These are phyloP conservation scores for Emmonsia crescens DNA, from an alignment of 2,329 filamentous ascomycete genomes.

Conservation along the genomic window DNA sequence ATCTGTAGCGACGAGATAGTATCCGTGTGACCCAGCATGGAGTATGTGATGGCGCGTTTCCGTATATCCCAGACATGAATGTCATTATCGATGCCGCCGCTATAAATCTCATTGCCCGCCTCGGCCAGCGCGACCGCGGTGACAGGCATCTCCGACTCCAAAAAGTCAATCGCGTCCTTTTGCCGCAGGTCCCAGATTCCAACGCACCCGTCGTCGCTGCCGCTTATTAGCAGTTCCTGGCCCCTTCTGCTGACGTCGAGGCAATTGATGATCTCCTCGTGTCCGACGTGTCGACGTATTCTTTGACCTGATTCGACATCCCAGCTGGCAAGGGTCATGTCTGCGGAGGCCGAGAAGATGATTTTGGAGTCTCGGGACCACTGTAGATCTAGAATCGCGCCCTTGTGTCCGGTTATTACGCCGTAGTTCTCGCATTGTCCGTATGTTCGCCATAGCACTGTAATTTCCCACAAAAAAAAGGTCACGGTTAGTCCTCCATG, in stretches of 20 bases:
- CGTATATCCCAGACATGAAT: constrained; percentile 96
- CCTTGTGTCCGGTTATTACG: constrained; percentile 75
- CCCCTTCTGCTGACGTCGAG: constrained; percentile 81
- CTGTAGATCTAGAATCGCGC: constrained; percentile 81
- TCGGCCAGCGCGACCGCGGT: constrained; percentile 87
- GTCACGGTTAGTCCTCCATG: neutral
- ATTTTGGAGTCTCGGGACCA: constrained; percentile 94
- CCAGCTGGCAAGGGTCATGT: constrained; percentile 90
- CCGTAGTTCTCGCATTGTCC: constrained; percentile 94
- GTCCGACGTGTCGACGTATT: constrained; percentile 83
- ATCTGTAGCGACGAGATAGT: constrained; percentile 82
- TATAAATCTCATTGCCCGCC: constrained; percentile 90
- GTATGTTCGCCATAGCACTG: constrained; percentile 88
- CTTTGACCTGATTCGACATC: constrained; percentile 84
- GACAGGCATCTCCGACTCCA: constrained; percentile 84
- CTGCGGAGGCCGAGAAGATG: constrained; percentile 84
- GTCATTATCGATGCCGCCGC: constrained; percentile 91
- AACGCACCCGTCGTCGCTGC: constrained; percentile 85
- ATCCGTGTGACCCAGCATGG: constrained; percentile 79
- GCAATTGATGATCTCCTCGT: constrained; percentile 92
- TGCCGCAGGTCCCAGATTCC: constrained; percentile 92
- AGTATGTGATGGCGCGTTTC: constrained; percentile 80
- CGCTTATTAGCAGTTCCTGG: constrained; percentile 81
- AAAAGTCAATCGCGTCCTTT: constrained; percentile 77
- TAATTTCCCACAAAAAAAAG: neutral